These are phyloP conservation scores for Verticillium isaacii DNA, from an alignment of 2,329 filamentous ascomycete genomes.

Conservation along the genomic window DNA sequence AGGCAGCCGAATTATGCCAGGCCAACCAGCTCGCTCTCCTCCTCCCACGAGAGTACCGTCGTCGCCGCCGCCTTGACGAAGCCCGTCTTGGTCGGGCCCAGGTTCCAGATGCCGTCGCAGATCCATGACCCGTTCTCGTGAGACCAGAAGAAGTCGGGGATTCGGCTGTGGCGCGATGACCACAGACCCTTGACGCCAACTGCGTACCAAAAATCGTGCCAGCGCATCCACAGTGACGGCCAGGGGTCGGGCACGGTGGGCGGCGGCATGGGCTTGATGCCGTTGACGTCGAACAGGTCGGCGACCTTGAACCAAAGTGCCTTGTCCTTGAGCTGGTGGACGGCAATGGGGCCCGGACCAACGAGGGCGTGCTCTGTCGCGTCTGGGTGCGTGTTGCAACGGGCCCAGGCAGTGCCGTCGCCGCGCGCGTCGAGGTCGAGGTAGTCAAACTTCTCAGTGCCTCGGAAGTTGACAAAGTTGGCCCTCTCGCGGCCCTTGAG, in stretches of 20 bases:
- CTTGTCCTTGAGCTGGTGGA: conserved; percentile 22
- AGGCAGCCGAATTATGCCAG: neutral
- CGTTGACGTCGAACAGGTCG: conserved; percentile 20
- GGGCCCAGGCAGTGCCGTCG: conserved; percentile 23
- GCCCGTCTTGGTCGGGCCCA: conserved; percentile 15
- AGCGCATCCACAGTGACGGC: conserved; percentile 2
- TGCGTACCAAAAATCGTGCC: conserved; percentile 18
- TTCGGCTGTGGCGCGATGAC: conserved; percentile 15
- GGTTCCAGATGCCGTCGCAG: conserved; percentile 20
- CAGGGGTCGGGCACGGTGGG: neutral
- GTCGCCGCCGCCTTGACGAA: conserved; percentile 6
- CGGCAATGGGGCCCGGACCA: conserved; percentile 16
- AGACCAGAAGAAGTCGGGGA: conserved; percentile 17
- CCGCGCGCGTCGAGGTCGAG: conserved; percentile 19
- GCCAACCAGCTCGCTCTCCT: neutral
- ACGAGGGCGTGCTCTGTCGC: conserved; percentile 18
- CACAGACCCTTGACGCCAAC: conserved; percentile 14
- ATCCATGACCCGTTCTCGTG: conserved; percentile 15
- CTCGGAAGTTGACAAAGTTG: conserved; percentile 22
- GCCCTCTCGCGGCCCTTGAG: conserved; percentile 17
- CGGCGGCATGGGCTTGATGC: conserved; percentile 15
- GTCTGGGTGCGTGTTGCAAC: conserved; percentile 16
- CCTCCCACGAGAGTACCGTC: neutral
- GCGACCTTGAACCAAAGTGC: conserved; percentile 21
- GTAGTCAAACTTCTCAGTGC: conserved; percentile 25